Conservation (phyloP, 1,139 yeast genomes). For the Hanseniaspora gamundiae region DNA sequence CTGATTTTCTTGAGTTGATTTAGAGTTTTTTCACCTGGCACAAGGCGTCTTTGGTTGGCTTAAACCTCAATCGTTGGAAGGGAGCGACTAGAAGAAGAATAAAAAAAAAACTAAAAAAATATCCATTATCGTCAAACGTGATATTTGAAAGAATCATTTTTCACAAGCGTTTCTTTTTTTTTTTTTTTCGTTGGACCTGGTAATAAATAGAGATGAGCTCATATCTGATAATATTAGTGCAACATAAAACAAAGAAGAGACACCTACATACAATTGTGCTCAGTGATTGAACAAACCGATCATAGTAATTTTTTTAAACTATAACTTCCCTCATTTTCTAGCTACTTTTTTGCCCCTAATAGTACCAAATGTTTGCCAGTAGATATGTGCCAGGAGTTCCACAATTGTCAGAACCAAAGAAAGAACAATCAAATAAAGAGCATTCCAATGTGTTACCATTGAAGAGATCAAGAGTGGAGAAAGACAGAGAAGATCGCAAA, state of each 20-base stretch:
- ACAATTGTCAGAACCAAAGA: conserved; percentile 11
- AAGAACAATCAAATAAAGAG: not conserved
- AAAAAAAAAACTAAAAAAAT: too few relatives aligned
- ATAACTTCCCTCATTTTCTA: too few relatives aligned
- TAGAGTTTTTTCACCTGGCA: not conserved
- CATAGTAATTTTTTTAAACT: too few relatives aligned
- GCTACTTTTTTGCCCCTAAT: too few relatives aligned
- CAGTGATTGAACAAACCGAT: too few relatives aligned
- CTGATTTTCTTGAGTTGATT: not conserved
- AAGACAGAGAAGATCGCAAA: conserved; percentile 9
- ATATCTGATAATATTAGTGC: not conserved
- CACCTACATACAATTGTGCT: too few relatives aligned
- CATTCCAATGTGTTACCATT: conserved; percentile 14
- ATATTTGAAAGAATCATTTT: not conserved
- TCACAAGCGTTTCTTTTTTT: not conserved
- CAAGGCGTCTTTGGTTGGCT: not conserved
- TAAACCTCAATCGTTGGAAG: not conserved
- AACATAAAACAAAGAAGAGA: too few relatives aligned
- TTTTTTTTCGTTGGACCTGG: not conserved
- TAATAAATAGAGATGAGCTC: not conserved
- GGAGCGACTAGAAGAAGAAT: not conserved
- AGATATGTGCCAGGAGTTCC: conserved; percentile 41
- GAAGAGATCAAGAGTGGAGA: conserved; percentile 12
- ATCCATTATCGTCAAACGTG: too few relatives aligned
- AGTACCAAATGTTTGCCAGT: conserved; percentile 42